Conservation (phyloP, 2,329 filamentous ascomycete genomes). For the Cryphonectria parasitica region DNA sequence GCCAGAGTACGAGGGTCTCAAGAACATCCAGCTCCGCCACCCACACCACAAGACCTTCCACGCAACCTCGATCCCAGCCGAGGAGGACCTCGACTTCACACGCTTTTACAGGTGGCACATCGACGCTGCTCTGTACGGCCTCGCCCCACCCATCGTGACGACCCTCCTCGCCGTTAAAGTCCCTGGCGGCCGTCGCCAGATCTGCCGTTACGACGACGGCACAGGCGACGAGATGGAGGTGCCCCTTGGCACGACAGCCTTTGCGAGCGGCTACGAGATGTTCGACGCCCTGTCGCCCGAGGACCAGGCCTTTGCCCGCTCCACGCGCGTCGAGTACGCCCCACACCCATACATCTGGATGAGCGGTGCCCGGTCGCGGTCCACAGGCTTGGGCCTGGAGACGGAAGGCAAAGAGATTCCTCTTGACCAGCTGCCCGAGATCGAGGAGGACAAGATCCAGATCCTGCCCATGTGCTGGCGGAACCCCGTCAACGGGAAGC, state of each 20-base stretch:
- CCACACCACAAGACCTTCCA: conserved; percentile 82
- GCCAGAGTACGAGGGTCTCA: conserved; percentile 69
- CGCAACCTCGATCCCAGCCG: conserved; percentile 60
- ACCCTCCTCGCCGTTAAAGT: conserved; percentile 75
- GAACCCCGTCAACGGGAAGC: conserved; percentile 70
- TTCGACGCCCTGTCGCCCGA: conserved; percentile 67
- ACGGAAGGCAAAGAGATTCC: conserved; percentile 63
- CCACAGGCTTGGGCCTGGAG: conserved; percentile 72
- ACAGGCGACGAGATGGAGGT: conserved; percentile 68
- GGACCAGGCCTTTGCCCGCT: conserved; percentile 70
- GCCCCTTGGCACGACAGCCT: conserved; percentile 76
- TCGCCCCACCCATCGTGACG: conserved; percentile 75
- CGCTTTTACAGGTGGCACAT: conserved; percentile 81
- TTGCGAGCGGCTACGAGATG: conserved; percentile 72
- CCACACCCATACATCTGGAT: conserved; percentile 86
- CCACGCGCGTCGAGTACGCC: conserved; percentile 73
- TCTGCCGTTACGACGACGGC: conserved; percentile 73
- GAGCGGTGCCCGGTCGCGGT: conserved; percentile 66
- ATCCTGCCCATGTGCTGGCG: conserved; percentile 77
- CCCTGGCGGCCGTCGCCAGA: conserved; percentile 67
- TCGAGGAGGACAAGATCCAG: conserved; percentile 70
- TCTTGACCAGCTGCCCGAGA: conserved; percentile 47
- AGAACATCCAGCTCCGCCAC: conserved; percentile 70
- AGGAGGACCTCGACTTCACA: conserved; percentile 52
- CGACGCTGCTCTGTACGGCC: conserved; percentile 74